A percentile compares a stretch with the other conserved stretches of the same genome.
These are phyloP conservation scores for Paramyrothecium sp. DNA, from an alignment of 2,329 filamentous ascomycete species.

Conservation along the genomic window DNA sequence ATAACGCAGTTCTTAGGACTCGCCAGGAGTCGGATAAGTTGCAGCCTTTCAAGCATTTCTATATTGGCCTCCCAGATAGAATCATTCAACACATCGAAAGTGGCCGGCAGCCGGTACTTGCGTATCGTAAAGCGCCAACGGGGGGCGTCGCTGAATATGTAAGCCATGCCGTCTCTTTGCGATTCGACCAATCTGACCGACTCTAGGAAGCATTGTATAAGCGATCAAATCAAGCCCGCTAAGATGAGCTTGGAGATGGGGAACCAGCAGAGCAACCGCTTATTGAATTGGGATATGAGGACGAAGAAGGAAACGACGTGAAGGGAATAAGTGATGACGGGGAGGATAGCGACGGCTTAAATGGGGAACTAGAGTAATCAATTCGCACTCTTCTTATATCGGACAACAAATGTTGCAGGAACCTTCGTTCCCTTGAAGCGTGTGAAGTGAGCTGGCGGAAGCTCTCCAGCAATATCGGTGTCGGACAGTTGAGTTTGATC, in stretches of 20 bases:
- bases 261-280: constrained; percentile 1
- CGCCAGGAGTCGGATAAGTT: not conserved
- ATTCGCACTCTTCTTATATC: constrained; percentile 1
- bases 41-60: not conserved
- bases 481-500: constrained; percentile 1
- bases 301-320: constrained; percentile 2
- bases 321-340: not conserved
- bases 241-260: constrained; percentile 2
- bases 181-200: not conserved
- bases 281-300: constrained; percentile 2
- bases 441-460: not conserved
- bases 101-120: not conserved
- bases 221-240: not conserved
- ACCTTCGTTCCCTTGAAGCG: constrained; percentile 1
- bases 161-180: not conserved
- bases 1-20: not conserved
- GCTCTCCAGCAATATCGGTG: too few species aligned
- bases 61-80: not conserved
- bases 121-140: constrained; percentile 1
- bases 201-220: not conserved
- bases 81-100: too few species aligned
- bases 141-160: not conserved
- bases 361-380: constrained; percentile 1
- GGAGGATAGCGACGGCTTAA: not conserved
- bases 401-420: constrained; percentile 1